Conservation (phyloP, 495 filamentous ascomycete species). For the Neurospora sp. region DNA sequence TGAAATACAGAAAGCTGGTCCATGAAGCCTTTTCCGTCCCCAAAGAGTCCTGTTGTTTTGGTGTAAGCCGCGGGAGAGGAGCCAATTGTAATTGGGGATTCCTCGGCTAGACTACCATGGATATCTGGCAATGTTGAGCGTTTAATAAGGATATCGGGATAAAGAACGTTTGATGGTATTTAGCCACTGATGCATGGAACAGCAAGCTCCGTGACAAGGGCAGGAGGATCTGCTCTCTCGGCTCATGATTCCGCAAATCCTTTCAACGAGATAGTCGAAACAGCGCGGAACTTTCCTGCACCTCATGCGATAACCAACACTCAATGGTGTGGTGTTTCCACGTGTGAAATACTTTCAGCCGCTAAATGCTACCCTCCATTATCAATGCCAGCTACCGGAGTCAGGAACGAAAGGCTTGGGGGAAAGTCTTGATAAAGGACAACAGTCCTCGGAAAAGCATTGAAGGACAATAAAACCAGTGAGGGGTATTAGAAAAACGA, state of each 20-base stretch:
- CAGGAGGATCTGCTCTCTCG: background rate
- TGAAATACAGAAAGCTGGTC: background rate
- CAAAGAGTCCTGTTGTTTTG: background rate
- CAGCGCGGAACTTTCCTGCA: background rate
- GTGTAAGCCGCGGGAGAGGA: background rate
- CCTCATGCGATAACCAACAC: background rate
- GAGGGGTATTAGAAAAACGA: background rate
- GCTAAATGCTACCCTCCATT: background rate
- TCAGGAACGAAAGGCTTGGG: background rate
- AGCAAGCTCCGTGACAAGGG: background rate
- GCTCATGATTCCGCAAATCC: background rate
- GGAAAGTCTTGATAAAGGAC: background rate
- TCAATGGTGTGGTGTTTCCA: background rate
- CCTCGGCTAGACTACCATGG: background rate
- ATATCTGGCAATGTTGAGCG: background rate
- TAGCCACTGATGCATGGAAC: background rate
- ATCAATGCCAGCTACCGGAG: background rate
- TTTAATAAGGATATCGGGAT: constrained; percentile 4
- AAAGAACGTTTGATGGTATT: background rate
- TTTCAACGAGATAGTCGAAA: background rate
- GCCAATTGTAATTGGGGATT: background rate
- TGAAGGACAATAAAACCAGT: background rate
- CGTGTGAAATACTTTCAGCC: background rate
- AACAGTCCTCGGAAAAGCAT: background rate
- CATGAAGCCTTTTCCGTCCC: background rate